These are phyloP conservation scores for Fusarium sp. DNA, from an alignment of 2,329 filamentous ascomycete genomes.

Conservation along the genomic window DNA sequence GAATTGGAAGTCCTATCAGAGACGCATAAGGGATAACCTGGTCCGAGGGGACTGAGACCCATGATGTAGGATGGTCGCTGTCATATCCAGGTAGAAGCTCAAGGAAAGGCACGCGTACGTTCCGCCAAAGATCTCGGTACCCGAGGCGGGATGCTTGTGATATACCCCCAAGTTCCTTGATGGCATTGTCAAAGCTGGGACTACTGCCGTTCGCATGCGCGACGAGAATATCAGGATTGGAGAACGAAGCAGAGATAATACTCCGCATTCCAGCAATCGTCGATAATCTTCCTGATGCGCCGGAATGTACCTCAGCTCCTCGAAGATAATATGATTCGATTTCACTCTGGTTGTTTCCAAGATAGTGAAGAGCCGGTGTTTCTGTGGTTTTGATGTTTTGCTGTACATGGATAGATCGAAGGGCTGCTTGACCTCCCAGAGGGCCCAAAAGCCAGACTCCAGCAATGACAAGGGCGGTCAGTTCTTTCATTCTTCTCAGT, in stretches of 20 bases:
- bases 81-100: background rate
- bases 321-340: background rate
- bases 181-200: background rate
- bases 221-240: background rate
- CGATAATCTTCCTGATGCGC: fast-evolving
- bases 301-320: fast-evolving
- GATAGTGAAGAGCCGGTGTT: background rate
- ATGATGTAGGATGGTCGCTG: background rate
- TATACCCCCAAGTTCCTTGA: background rate
- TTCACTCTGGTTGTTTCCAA: background rate
- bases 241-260: background rate
- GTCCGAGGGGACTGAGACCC: background rate
- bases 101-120: constrained; percentile 4
- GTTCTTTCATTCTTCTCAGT: fast-evolving
- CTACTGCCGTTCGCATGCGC: background rate
- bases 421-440: constrained; percentile 3
- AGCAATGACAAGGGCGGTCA: too few relatives aligned
- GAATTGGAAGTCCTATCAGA: constrained; percentile 3
- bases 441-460: background rate
- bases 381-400: background rate
- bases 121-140: background rate
- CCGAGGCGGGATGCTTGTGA: background rate
- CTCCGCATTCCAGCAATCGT: background rate
- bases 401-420: background rate
- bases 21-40: background rate